Base-by-base conservation (phyloP, 257 asterid species). In the Solanum tarapatanum region DNA sequence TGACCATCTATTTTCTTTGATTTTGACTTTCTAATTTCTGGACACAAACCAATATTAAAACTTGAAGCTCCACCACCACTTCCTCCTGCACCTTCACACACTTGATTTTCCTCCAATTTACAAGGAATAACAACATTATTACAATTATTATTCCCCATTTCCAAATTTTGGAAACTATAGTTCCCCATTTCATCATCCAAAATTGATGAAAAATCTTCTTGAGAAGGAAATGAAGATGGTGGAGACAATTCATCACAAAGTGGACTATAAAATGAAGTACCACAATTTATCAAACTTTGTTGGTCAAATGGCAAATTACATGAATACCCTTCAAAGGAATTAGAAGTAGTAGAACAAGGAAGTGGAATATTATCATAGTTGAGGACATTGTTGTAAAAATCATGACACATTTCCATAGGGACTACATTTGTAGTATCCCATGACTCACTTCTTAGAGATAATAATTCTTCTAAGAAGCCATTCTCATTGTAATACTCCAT, bases 401-500 rank as follows among this genome's bases (percentile, higher is more conserved):
- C 90, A 58, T 58, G 24, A 70, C 90, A 86, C 21, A 85, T 36
- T 84, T 88, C 90, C 60, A 58, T 48, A 8, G 93, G 87, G 37
- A 35, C 41, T 8, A 43, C 9, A n/a, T 11, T 37, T 39, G 86
- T 39, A 36, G 72, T 62, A 72, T 87, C 89, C 87, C 86, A 87
- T 17, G 92, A 87, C 7, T 90, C 89, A 62, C 84, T 93, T 86
- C 92, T 91, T 5, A 91, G 74, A 16, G 89, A 89, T 30, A 92
- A 28, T 33, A 94, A 69, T 77, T 93, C 98, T 83, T 95, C 95
- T 88, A 93, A 87, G 58, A 90, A 91, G 36, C 89, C 87, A 48
- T 90, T 84, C 28, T 91, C 91, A 35, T 88, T 87, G 89, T 82
- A 91, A 60, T 77, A 90, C 89, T 95, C 98, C 98, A 94, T 94